Base-by-base conservation (phyloP, 371 early-diverging fungal genomes). In the Synchytrium microbalum region DNA sequence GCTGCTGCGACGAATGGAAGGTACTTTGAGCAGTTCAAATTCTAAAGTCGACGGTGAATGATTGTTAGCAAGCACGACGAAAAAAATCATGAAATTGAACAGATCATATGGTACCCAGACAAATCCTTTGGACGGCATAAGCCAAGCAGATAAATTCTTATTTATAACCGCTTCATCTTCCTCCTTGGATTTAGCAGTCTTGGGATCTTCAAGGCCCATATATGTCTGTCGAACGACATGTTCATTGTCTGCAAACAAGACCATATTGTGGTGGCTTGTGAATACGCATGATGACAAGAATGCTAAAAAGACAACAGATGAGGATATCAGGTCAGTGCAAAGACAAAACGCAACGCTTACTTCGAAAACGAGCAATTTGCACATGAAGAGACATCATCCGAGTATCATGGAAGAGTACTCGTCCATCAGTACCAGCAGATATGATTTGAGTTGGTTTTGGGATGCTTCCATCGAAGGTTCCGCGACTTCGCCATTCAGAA, bases 371-470 rank as follows among this genome's bases (percentile, higher is more conserved):
- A 30, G 63, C 59, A 46, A 72, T 13, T 26, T 57, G 59, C 3
- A 55, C 51, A 3, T 54, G 13, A 0, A 19, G 58, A 54, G 57
- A 67, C 2, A 79, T 76, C 65, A 82, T 79, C 1, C 68, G 68
- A 14, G 69, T 59, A 54, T 84, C 82, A 19, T 69, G 57, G 26
- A 74, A 24, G 14, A 64, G 29, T 0, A 80, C 19, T 32, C 63
- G 54, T 0, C 85, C 85, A 65, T 84, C 85, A 56, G 58, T 67
- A 0, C 81, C 77, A 61, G 60, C 31, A 3, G 66, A 66, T 13
- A 74, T 0, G 0, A 76, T 16, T n/a, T 60, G 56, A 23, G 55
- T 59, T 29, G 61, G 32, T 23, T 31, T 54, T 30, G 19, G 25
- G 46, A 38, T 38, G 46, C 46, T 38, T 5, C 46, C 14, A 19